These are phyloP conservation scores for Priceomyces haplophilus DNA, from an alignment of 805 yeast species.

Conservation along the genomic window DNA sequence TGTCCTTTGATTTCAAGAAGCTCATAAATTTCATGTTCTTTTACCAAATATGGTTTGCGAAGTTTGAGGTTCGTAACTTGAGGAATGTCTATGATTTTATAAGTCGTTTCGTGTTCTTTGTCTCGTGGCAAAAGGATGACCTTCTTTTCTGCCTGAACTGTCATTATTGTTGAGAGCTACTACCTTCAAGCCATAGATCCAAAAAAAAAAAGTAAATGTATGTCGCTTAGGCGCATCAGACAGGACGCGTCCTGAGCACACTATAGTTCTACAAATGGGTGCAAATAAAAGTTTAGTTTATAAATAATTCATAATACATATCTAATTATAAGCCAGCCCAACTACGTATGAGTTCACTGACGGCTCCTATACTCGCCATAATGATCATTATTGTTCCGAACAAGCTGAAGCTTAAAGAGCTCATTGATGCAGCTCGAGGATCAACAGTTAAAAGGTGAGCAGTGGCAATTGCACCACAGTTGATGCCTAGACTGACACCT, in stretches of 20 bases:
- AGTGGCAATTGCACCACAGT: conserved; percentile 81
- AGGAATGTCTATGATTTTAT: conserved; percentile 13
- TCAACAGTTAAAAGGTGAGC: conserved; percentile 67
- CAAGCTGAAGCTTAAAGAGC: conserved; percentile 65
- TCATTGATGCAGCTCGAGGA: conserved; percentile 79
- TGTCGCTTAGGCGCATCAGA: too few relatives aligned
- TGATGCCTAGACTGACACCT: conserved; percentile 73
- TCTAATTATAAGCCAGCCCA: conserved; percentile 16
- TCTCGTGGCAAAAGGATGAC: conserved; percentile 15
- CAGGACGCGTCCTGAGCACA: too few relatives aligned
- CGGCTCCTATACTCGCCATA: conserved; percentile 53
- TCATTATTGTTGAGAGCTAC: conserved; percentile 1
- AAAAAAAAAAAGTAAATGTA: not conserved
- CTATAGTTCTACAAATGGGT: conserved; percentile 3
- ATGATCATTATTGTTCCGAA: conserved; percentile 75
- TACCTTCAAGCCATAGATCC: not conserved
- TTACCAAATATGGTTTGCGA: conserved; percentile 12
- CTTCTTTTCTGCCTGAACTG: conserved; percentile 11
- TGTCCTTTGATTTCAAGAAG: conserved; percentile 36
- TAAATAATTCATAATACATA: not conserved
- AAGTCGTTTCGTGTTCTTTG: conserved; percentile 1
- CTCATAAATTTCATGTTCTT: conserved; percentile 31
- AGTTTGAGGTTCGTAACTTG: conserved; percentile 1
- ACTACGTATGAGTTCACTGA: conserved; percentile 20
- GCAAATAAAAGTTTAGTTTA: not conserved